phyloP scores from a whole-genome alignment of 2,329 filamentous ascomycete species.

The Spiromastix sp. region DNA sequence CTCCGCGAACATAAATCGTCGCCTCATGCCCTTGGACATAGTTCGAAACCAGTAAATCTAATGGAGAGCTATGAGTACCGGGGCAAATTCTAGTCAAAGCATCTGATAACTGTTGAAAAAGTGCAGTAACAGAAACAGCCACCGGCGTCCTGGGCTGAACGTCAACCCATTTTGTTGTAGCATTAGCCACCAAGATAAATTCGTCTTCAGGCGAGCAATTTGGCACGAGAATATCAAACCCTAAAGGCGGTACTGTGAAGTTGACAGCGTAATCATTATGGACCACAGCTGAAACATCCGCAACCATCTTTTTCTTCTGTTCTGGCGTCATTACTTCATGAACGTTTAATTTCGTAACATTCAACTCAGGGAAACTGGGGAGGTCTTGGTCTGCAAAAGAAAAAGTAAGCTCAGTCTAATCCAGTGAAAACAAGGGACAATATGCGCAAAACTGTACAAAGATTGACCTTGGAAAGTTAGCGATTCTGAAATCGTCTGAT shows the following conservation, averaged over 20 bases:
- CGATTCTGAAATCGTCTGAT: slow-evolving; percentile 62
- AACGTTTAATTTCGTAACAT: slow-evolving; percentile 71
- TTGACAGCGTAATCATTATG: slow-evolving; percentile 70
- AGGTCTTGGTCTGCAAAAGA: slow-evolving; percentile 48
- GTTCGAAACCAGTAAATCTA: slow-evolving; percentile 69
- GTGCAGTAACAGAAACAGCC: slow-evolving; percentile 57
- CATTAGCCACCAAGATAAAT: slow-evolving; percentile 69
- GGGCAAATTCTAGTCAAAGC: slow-evolving; percentile 66
- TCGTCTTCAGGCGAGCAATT: slow-evolving; percentile 64
- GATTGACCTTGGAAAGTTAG: slow-evolving; percentile 75
- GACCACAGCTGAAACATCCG: slow-evolving; percentile 63
- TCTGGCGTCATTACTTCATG: slow-evolving; percentile 54
- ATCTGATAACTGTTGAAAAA: slow-evolving; percentile 64
- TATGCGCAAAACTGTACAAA: slow-evolving; percentile 42
- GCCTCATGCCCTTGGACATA: slow-evolving; percentile 74
- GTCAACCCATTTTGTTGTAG: slow-evolving; percentile 55
- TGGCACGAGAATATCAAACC: slow-evolving; percentile 75
- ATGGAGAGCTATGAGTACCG: slow-evolving; percentile 63
- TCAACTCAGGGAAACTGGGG: slow-evolving; percentile 68
- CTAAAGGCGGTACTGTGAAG: slow-evolving; percentile 65
- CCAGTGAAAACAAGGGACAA: slow-evolving; percentile 14
- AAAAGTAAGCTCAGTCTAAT: slow-evolving; percentile 5
- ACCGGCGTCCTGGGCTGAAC: slow-evolving; percentile 61
- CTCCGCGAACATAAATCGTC: slow-evolving; percentile 74
- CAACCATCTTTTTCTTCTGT: slow-evolving; percentile 58